Conservation (phyloP, 2,329 filamentous ascomycete species). For the Aureobasidium musti region DNA sequence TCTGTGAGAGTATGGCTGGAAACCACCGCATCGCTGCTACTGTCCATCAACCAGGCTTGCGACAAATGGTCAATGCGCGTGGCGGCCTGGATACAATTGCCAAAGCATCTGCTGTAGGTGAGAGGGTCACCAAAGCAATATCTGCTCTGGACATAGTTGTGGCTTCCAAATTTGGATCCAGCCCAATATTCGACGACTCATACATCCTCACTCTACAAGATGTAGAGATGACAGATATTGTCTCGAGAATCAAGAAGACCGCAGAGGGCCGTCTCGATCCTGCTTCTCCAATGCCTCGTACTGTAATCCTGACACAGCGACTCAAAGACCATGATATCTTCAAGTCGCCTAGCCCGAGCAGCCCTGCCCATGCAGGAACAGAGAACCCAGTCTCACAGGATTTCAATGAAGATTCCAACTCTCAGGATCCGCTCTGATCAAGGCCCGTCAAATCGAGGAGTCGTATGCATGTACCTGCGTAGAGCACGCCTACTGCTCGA, state of each 20-base stretch:
- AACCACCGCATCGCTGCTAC: slow-evolving; percentile 5
- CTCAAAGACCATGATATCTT: slow-evolving; percentile 21
- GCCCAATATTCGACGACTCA: slow-evolving; percentile 16
- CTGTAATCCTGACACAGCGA: slow-evolving; percentile 2
- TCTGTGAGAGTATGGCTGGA: slow-evolving; percentile 14
- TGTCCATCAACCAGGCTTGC: slow-evolving; percentile 14
- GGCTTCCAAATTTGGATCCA: slow-evolving; percentile 20
- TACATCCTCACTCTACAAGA: slow-evolving; percentile 1
- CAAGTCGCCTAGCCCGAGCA: not conserved
- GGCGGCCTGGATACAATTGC: slow-evolving; percentile 10
- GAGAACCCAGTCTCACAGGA: not conserved
- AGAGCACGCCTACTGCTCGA: not conserved
- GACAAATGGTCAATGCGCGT: slow-evolving; percentile 17
- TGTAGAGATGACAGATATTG: slow-evolving; percentile 18
- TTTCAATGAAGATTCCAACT: not conserved
- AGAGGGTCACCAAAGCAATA: not conserved
- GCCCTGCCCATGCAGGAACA: not conserved
- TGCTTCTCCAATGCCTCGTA: slow-evolving; percentile 17
- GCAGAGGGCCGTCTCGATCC: slow-evolving; percentile 1
- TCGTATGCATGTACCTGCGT: not conserved
- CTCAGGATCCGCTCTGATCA: not conserved
- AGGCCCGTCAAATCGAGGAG: not conserved
- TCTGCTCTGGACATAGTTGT: slow-evolving; percentile 19
- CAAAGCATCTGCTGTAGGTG: slow-evolving; percentile 2
- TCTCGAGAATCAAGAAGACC: slow-evolving; percentile 15